Evolutionary conservation across 2,329 filamentous ascomycete species (phyloP).

Genomic region (Coleophoma eucalyptorum): DNA sequence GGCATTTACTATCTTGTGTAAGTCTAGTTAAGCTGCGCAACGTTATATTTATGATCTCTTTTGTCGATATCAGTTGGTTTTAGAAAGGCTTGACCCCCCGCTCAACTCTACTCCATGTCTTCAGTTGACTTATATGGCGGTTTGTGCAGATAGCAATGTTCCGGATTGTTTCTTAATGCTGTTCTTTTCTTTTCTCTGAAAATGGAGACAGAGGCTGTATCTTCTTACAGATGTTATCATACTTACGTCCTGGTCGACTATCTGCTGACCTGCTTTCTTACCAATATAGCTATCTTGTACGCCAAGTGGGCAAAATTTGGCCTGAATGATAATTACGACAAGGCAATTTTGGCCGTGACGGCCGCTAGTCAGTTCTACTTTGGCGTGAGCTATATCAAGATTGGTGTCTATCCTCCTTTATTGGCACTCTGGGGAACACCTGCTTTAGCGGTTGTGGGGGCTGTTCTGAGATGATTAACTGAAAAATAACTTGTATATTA

Average conservation of each 20-base stretch:
- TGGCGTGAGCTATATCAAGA: not conserved
- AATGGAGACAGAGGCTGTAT: not conserved
- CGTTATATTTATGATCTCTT: too few relatives aligned
- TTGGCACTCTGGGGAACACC: not conserved
- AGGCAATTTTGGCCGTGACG: not conserved
- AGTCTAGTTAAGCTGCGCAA: too few relatives aligned
- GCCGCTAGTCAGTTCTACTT: not conserved
- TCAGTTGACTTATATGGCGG: too few relatives aligned
- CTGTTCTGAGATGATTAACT: too few relatives aligned
- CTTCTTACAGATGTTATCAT: not conserved
- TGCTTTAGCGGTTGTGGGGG: not conserved
- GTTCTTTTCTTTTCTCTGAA: not conserved
- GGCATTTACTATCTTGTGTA: slow-evolving; percentile 9
- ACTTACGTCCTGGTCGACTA: not conserved
- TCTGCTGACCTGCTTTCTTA: not conserved
- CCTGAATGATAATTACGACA: not conserved
- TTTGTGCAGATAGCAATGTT: too few relatives aligned
- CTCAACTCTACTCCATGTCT: too few relatives aligned
- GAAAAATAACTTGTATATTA: too few relatives aligned
- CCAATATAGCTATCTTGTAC: not conserved
- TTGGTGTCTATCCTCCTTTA: not conserved
- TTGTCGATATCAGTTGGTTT: too few relatives aligned
- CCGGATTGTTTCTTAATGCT: too few relatives aligned
- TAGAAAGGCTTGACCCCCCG: too few relatives aligned
- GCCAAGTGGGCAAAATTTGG: not conserved